Base-by-base conservation (phyloP, 768 basidiomycete species). In the Naganishia vaughanmartiniae region DNA sequence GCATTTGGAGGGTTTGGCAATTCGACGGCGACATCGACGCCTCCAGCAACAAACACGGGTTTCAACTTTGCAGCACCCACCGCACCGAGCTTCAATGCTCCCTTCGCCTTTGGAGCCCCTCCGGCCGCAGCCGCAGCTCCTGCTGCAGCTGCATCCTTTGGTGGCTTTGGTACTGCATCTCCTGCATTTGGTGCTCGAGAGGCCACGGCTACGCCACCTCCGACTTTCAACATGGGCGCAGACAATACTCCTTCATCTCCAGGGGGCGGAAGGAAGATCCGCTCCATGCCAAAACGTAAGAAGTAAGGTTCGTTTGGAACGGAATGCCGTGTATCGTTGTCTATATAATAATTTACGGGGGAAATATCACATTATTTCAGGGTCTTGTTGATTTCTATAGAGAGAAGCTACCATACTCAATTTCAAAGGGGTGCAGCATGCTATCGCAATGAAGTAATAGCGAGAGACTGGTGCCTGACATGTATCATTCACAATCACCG, bases 221-320 rank as follows among this genome's bases (percentile, higher is more conserved):
- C 67, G 31, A 56, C 39, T 33, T 68, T 68, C 54, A 68, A 68
- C 54, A 54, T 68, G 53, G 67, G 67, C 4, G 54, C 54, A 10
- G 67, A 68, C 54, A 63, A 63, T 63, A 17, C 60, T 42, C 60
- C 60, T n/a, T 42, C 39, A 7, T 63, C 60, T 21, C 60, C 60
- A 26, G 58, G 58, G n/a, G 60, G 36, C 15, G 60, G 60, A 45
- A 63, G 60, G 24, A 63, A 45, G 42, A 63, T 63, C 24, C 60
- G 60, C 14, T 34, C 36, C 36, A 63, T 63, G 24, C 60, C 60
- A 26, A 63, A 63, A 26, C 60, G 60, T 24, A 42, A 24, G 24
- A 63, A 63, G 39, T 42, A 63, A 42, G 15, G 55, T 10, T 57
- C 19, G 21, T 26, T 51, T 24, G 4, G 48, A 51, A 51, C 24